Evolutionary conservation across 192 early-diverging fungal genomes (phyloP).

Genomic region (Podila epicladia): DNA sequence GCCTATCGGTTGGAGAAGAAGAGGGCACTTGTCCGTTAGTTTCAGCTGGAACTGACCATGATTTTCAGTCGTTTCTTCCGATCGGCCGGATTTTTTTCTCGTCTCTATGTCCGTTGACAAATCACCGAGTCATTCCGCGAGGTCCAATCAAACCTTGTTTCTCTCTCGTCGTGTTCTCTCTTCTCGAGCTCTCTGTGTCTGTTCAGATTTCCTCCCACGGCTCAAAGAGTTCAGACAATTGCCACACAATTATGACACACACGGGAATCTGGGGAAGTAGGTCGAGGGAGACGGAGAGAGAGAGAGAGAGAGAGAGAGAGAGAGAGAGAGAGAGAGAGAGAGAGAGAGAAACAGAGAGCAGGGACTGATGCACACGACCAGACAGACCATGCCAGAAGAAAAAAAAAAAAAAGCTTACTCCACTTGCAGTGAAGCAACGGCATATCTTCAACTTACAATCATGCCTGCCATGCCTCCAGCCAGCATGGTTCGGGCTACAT

Average conservation of each 20-base stretch:
- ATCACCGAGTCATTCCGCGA: background rate
- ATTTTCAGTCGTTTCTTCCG: background rate
- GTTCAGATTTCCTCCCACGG: constrained; percentile 1
- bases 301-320: too few relatives aligned
- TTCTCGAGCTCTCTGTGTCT: too few relatives aligned
- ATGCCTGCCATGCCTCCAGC: constrained; percentile 28
- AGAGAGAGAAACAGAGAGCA: too few relatives aligned
- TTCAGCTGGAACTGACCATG: background rate
- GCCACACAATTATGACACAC: background rate
- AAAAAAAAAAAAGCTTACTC: background rate
- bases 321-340: too few relatives aligned
- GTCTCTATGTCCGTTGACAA: too few relatives aligned
- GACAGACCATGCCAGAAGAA: background rate
- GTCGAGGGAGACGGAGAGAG: background rate
- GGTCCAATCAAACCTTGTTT: constrained; percentile 4
- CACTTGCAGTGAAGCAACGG: background rate
- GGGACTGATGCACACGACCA: background rate
- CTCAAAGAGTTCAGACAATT: background rate
- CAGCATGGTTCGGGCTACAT: constrained; percentile 25
- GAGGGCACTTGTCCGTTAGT: background rate
- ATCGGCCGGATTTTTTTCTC: background rate
- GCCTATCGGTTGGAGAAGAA: constrained; percentile 53
- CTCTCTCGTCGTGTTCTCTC: background rate
- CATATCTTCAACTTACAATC: constrained; percentile 8
- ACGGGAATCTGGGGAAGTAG: constrained; percentile 1